Evolutionary conservation across 306 rosid species (phyloP).

Genomic region (Nissolia schottii): DNA sequence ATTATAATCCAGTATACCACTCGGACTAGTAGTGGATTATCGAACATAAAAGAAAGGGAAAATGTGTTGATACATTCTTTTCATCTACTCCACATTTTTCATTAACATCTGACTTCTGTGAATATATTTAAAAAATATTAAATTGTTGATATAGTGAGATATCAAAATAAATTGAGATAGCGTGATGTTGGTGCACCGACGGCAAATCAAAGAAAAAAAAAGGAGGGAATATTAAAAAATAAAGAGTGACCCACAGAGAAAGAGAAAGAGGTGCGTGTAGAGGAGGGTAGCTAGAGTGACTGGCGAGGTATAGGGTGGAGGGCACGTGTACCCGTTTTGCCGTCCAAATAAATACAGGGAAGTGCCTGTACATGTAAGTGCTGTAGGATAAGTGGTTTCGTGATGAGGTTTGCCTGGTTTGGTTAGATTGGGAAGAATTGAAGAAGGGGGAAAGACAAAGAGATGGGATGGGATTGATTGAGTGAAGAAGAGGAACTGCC

Average conservation of each 20-base stretch:
- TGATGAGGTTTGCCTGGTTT: background rate
- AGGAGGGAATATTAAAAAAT: too few relatives aligned
- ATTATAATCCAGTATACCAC: too few relatives aligned
- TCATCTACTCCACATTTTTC: too few relatives aligned
- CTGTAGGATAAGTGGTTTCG: background rate
- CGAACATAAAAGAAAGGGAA: too few relatives aligned
- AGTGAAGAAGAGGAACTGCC: background rate
- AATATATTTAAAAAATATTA: too few relatives aligned
- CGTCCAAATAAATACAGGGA: conserved; percentile 34
- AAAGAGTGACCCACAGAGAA: background rate
- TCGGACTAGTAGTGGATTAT: too few relatives aligned
- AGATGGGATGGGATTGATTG: background rate
- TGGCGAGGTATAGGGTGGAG: background rate
- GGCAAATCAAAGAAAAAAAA: background rate
- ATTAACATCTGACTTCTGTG: too few relatives aligned
- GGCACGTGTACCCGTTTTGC: conserved; percentile 34
- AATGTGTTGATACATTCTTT: too few relatives aligned
- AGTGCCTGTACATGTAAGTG: too few relatives aligned
- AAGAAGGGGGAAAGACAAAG: background rate
- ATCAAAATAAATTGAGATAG: too few relatives aligned
- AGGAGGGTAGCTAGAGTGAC: background rate
- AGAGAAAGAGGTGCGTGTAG: background rate
- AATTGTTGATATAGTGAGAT: too few relatives aligned
- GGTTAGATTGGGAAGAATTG: background rate
- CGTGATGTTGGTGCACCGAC: conserved; percentile 19